phyloP scores from a whole-genome alignment of 345 rosid genomes.

The Salix purpurea region DNA sequence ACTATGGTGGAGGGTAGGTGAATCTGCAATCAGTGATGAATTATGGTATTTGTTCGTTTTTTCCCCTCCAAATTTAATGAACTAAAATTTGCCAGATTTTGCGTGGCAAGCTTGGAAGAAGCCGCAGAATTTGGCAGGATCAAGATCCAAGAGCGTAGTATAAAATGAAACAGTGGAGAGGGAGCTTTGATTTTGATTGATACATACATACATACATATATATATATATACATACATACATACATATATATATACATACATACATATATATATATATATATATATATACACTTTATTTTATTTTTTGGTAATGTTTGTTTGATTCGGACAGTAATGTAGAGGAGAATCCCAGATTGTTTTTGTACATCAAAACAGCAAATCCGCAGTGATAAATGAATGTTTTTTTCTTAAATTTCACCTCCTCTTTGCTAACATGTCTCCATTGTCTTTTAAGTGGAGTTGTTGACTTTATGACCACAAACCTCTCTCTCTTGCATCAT shows the following conservation, averaged over 20 bases:
- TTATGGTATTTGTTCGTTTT: not conserved
- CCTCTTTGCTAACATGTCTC: not conserved
- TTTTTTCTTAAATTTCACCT: not conserved
- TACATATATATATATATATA: too few species aligned
- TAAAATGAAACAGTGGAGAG: not conserved
- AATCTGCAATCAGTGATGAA: not conserved
- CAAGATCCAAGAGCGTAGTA: constrained; percentile 2
- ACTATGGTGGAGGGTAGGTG: constrained; percentile 40
- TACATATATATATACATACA: too few species aligned
- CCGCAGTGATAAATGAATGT: not conserved
- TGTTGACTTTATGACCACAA: not conserved
- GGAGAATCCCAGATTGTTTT: not conserved
- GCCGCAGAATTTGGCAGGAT: constrained; percentile 10
- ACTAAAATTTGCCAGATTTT: constrained; percentile 10
- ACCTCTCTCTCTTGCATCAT: not conserved
- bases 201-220: too few species aligned
- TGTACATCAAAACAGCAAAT: not conserved
- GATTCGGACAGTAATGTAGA: not conserved
- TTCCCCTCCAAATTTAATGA: not conserved
- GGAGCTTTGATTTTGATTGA: not conserved
- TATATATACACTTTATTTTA: too few species aligned
- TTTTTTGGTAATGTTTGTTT: not conserved
- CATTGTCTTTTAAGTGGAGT: not conserved
- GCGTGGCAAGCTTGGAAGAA: constrained; percentile 3
- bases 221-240: too few species aligned